A percentile compares a stretch with the other conserved stretches of the same genome.
Conservation (phyloP, 2,329 filamentous ascomycete genomes). For the Ascochyta lentis region DNA sequence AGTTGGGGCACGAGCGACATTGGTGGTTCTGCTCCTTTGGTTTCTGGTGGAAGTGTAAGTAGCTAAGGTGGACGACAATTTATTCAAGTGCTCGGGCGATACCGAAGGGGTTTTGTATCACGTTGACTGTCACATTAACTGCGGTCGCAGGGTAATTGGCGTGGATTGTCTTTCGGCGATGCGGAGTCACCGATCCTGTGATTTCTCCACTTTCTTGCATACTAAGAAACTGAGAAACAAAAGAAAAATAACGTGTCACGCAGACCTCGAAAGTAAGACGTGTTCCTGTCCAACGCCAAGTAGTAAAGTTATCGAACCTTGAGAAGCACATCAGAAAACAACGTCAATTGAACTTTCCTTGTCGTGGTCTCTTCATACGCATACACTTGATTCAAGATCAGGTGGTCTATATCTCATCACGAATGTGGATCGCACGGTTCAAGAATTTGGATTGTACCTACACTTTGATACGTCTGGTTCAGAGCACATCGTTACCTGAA, state of each 20-base stretch:
- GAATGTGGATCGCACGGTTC: not conserved
- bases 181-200: not conserved
- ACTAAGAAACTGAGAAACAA: not conserved
- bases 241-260: not conserved
- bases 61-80: not conserved
- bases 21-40: not conserved
- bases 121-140: not conserved
- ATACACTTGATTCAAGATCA: not conserved
- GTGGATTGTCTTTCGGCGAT: not conserved
- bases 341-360: not conserved
- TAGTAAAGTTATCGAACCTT: not conserved
- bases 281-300: not conserved
- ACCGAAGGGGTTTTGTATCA: not conserved
- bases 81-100: not conserved
- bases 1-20: constrained; percentile 1
- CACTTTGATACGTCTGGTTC: not conserved
- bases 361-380: not conserved
- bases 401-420: not conserved
- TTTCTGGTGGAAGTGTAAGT: not conserved
- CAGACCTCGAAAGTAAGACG: not conserved
- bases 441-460: not conserved
- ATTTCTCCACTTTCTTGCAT: not conserved
- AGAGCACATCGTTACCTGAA: not conserved
- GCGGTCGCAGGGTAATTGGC: not conserved
- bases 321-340: not conserved